A percentile compares a stretch with the other conserved stretches of the same genome.
phyloP scores from a whole-genome alignment of 805 yeast species.

The Yamadazyma kitorensis region DNA sequence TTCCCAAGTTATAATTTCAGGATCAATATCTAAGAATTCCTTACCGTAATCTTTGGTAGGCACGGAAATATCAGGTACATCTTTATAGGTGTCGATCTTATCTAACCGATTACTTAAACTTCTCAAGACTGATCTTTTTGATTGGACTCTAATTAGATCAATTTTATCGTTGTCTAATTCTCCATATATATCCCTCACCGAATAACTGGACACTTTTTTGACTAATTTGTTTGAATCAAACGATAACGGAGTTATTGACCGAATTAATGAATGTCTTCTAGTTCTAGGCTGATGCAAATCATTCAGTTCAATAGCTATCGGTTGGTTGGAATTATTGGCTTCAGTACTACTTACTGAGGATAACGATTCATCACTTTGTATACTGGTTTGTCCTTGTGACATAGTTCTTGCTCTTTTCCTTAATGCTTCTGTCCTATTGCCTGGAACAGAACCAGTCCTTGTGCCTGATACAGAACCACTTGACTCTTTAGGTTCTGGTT shows the following conservation, averaged over 20 bases:
- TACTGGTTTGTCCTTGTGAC: no score
- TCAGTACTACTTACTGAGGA: constrained; percentile 2
- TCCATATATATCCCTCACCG: constrained; percentile 41
- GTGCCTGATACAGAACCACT: no score
- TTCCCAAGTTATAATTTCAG: constrained; percentile 37
- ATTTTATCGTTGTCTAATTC: constrained; percentile 34
- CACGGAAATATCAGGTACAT: constrained; percentile 18
- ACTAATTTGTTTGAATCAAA: constrained; percentile 9
- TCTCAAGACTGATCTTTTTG: constrained; percentile 44
- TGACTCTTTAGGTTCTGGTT: no score
- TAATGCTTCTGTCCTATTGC: no score
- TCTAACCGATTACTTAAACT: constrained; percentile 28
- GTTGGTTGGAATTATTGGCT: constrained; percentile 3
- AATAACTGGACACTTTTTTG: constrained; percentile 14
- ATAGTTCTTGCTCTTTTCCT: no score
- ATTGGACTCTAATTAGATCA: constrained; percentile 39
- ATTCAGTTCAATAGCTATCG: constrained; percentile 6
- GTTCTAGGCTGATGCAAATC: constrained; percentile 1
- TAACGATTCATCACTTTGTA: constrained; percentile 7
- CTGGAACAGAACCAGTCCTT: no score
- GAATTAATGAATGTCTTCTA: constrained; percentile 6
- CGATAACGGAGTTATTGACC: constrained; percentile 9
- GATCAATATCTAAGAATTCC: constrained; percentile 31
- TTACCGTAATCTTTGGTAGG: constrained; percentile 29
- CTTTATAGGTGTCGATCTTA: constrained; percentile 14